Evolutionary conservation across 768 basidiomycete genomes (phyloP), one percentile per base, ranked within the genome.

Genomic region (Lentinula detonsa): DNA sequence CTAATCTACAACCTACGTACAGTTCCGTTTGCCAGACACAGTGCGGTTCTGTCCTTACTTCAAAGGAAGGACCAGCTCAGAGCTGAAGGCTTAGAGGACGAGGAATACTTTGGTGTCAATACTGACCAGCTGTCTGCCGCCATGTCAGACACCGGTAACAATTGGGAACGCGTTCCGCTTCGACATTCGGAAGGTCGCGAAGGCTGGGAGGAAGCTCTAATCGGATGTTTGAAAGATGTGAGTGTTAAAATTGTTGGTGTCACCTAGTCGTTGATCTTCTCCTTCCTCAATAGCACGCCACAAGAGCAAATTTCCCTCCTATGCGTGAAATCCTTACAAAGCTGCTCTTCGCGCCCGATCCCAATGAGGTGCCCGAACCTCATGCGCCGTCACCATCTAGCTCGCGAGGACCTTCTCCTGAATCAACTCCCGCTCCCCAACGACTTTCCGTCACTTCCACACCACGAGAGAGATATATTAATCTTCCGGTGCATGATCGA

Each of bases 1-100:
- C 84, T 99, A 49, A 88, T 98, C 59, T 96, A 95, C 73, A 86
- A 92, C 68, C 80, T 93, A 21, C 85, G 89, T n/a, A 95, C 95
- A 13, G 85, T 90, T 11, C 79, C 86, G 9, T 91, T 88, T 70
- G 81, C 81, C 49, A 84, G 90, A 57, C 89, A 92, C 70, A 87
- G 84, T 61, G 90, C 88, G 40, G 77, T 91, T 15, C 71, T 90
- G 45, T 90, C 90, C 21, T 74, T 93, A 51, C 69, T 87, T 64
- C 74, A 76, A 54, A 68, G 71, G 8, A 78, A 78, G 61, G 78
- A 78, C 51, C 72, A 78, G 21, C 67, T 77, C 40, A 71, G 77
- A 49, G 70, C 76, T 23, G 75, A 79, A 50, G 70, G 73, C 5
- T 74, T 74, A 11, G 74, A 76, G 18, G 79, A 83, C 48, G 73